A percentile compares a stretch with the other conserved stretches of the same genome.
phyloP scores from a whole-genome alignment of 495 filamentous ascomycete species.

The Aspergillus ellipticus region DNA sequence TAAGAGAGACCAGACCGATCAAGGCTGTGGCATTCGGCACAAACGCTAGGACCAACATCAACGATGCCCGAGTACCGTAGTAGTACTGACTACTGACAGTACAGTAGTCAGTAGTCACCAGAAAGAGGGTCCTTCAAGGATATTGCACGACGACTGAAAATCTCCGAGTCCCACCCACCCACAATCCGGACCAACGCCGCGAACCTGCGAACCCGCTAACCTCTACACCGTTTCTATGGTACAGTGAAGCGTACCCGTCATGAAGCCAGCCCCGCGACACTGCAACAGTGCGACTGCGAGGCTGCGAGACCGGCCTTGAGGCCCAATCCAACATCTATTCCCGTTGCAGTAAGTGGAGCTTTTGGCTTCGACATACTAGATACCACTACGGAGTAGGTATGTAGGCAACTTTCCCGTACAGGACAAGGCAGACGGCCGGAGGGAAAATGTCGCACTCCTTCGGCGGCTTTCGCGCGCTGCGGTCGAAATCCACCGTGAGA shows the following conservation, averaged over 20 bases:
- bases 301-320: not conserved
- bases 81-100: too few relatives aligned
- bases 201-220: not conserved
- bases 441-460: not conserved
- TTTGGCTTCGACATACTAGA: not conserved
- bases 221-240: not conserved
- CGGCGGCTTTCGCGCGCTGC: not conserved
- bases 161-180: not conserved
- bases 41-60: not conserved
- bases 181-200: not conserved
- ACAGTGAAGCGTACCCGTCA: not conserved
- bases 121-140: not conserved
- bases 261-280: not conserved
- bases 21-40: not conserved
- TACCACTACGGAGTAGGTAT: too few relatives aligned
- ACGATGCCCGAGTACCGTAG: not conserved
- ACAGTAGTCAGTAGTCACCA: too few relatives aligned
- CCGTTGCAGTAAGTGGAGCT: not conserved
- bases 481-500: not conserved
- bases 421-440: not conserved
- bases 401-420: not conserved
- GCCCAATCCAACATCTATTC: not conserved
- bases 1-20: not conserved
- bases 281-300: too few relatives aligned
- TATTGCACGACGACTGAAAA: not conserved